Evolutionary conservation across 352 stramenopile genomes (phyloP).

Genomic region (Phytophthora syringae): DNA sequence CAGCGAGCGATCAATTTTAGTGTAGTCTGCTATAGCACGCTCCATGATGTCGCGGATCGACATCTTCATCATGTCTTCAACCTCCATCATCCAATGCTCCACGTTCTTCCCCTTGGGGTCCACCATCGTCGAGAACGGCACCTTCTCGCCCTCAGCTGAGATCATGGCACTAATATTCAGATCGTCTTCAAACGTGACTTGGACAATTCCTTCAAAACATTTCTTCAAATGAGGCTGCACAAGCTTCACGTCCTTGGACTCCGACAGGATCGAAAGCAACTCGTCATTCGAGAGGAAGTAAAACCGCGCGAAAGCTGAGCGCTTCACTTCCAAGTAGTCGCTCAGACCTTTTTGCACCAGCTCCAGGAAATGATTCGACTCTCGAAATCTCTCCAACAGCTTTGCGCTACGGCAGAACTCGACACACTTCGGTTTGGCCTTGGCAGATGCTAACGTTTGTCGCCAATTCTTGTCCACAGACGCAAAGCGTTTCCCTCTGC

Average conservation of each 20-base stretch:
- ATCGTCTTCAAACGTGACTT: constrained; percentile 89
- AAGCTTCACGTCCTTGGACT: constrained; percentile 93
- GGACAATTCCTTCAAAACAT: constrained; percentile 94
- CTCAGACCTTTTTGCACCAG: constrained; percentile 92
- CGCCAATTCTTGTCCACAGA: constrained; percentile 97
- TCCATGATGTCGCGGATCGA: constrained; percentile 91
- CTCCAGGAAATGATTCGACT: constrained; percentile 96
- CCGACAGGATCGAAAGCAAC: constrained; percentile 92
- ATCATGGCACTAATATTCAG: constrained; percentile 93
- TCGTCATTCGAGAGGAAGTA: constrained; percentile 96
- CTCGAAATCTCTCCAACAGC: constrained; percentile 93
- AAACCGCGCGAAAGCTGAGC: constrained; percentile 91
- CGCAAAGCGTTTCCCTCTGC: constrained; percentile 93
- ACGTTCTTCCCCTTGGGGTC: constrained; percentile 93
- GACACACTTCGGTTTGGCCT: constrained; percentile 89
- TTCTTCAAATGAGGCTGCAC: constrained; percentile 95
- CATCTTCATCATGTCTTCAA: constrained; percentile 94
- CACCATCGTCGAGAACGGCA: constrained; percentile 81
- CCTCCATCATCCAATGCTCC: constrained; percentile 94
- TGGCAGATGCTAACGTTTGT: constrained; percentile 86
- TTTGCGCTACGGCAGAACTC: constrained; percentile 94
- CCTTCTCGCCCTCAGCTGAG: constrained; percentile 91
- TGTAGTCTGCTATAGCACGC: constrained; percentile 90
- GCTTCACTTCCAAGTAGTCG: constrained; percentile 94
- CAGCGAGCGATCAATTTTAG: constrained; percentile 74